Percentiles rank a stretch among this genome's conserved stretches.
Conservation (phyloP, 2,329 filamentous ascomycete genomes). For the Chrysosporium queenslandicum region DNA sequence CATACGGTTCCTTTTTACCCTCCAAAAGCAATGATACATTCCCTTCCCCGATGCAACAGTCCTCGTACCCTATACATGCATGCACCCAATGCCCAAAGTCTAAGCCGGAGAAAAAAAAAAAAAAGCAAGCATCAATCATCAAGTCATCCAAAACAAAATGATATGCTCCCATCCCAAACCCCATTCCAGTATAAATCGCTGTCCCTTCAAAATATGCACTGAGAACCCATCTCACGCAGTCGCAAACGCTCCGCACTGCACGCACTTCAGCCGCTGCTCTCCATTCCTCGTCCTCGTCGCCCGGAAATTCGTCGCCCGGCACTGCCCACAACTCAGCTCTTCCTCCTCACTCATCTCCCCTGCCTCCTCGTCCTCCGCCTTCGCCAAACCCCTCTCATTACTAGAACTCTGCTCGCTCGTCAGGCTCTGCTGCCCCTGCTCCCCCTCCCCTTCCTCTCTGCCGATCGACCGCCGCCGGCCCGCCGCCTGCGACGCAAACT, state of each 20-base stretch:
- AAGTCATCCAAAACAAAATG: too few species aligned
- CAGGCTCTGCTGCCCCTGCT: conserved; percentile 2
- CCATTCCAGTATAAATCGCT: too few species aligned
- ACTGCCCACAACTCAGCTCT: conserved; percentile 49
- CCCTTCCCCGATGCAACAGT: too few species aligned
- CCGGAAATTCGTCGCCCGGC: conserved; percentile 53
- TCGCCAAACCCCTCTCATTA: conserved; percentile 37
- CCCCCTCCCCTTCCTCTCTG: conserved; percentile 18
- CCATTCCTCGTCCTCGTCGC: conserved; percentile 46
- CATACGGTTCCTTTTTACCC: too few species aligned
- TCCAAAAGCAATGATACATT: too few species aligned
- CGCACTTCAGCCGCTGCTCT: conserved; percentile 52
- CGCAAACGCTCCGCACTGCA: conserved; percentile 38
- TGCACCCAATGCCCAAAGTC: too few species aligned
- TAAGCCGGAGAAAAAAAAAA: too few species aligned
- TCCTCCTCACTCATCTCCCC: conserved; percentile 36
- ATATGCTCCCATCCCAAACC: too few species aligned
- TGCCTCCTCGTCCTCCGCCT: conserved; percentile 20
- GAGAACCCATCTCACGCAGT: too few species aligned
- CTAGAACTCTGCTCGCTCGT: conserved; percentile 13
- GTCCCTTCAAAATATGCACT: too few species aligned
- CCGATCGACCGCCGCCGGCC: conserved; percentile 17
- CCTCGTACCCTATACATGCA: too few species aligned
- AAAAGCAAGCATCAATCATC: too few species aligned
- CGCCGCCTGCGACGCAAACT: conserved; percentile 31